Evolutionary conservation across 2,329 filamentous ascomycete genomes (phyloP).

Genomic region (Colletotrichum sp.): DNA sequence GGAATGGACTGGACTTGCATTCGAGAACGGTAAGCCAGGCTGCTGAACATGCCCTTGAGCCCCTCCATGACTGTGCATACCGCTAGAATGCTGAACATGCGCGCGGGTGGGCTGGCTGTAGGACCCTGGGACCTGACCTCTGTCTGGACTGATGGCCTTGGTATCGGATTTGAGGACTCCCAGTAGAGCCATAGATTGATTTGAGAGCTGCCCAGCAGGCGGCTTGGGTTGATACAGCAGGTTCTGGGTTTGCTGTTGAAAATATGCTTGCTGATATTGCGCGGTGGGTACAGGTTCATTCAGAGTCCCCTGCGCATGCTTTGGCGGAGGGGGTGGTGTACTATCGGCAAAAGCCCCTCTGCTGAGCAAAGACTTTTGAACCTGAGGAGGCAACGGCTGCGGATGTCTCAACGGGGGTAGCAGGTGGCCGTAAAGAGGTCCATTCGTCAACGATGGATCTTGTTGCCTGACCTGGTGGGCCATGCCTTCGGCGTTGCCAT

Average conservation of each 20-base stretch:
- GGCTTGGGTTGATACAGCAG: slow-evolving; percentile 19
- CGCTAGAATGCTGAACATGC: not conserved
- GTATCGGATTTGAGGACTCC: slow-evolving; percentile 41
- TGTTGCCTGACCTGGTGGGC: not conserved
- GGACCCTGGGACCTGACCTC: not conserved
- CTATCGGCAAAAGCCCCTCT: slow-evolving; percentile 6
- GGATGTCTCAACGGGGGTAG: slow-evolving; percentile 37
- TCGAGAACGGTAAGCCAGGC: not conserved
- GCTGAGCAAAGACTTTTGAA: slow-evolving; percentile 41
- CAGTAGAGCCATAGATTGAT: slow-evolving; percentile 41
- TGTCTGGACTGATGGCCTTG: not conserved
- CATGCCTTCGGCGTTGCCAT: not conserved
- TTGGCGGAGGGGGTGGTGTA: slow-evolving; percentile 21
- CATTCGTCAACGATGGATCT: not conserved
- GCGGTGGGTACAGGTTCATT: not conserved
- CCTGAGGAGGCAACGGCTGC: slow-evolving; percentile 60
- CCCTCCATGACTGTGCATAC: not conserved
- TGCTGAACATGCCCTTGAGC: not conserved
- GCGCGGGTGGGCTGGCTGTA: not conserved
- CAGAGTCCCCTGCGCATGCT: slow-evolving; percentile 4
- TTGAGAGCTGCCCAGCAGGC: slow-evolving; percentile 28
- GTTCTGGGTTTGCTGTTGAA: slow-evolving; percentile 20
- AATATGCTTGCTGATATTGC: not conserved
- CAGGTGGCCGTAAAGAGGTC: not conserved
- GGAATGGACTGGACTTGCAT: not conserved